Evolutionary conservation across 495 filamentous ascomycete species (phyloP).

Genomic region (Xanthoparmelia taractica): DNA sequence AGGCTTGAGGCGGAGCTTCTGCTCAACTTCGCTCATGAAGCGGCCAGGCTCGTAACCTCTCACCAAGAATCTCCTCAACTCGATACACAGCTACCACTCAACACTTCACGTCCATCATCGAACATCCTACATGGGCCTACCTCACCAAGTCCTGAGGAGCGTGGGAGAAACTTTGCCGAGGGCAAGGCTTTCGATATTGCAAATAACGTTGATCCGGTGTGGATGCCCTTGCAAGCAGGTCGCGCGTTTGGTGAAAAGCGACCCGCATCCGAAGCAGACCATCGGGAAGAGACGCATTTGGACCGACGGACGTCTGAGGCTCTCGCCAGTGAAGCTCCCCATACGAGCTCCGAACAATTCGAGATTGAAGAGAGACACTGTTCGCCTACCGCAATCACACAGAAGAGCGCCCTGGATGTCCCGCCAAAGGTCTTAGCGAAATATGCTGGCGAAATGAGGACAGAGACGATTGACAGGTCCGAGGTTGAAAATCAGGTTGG

Average conservation of each 20-base stretch:
- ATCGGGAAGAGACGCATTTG: not conserved
- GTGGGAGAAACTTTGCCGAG: not conserved
- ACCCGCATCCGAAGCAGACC: not conserved
- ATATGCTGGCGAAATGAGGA: not conserved
- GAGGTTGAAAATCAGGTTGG: not conserved
- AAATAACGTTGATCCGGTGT: not conserved
- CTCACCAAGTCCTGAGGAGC: not conserved
- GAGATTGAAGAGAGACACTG: not conserved
- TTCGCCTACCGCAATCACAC: not conserved
- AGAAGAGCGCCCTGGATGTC: not conserved
- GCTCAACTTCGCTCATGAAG: slow-evolving; percentile 29
- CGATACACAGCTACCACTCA: not conserved
- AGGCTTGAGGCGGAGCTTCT: slow-evolving; percentile 48
- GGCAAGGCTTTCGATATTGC: not conserved
- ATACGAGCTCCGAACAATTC: not conserved
- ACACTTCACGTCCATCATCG: not conserved
- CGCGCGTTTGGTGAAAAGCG: not conserved
- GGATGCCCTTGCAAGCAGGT: not conserved
- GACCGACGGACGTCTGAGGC: not conserved
- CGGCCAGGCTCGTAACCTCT: slow-evolving; percentile 5
- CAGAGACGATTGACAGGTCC: not conserved
- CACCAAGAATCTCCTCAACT: not conserved
- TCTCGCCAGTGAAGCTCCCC: not conserved
- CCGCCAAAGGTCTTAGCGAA: not conserved
- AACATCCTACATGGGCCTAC: not conserved